A percentile compares a stretch with the other conserved stretches of the same genome.
These are phyloP conservation scores for Endothia cerciana DNA, from an alignment of 2,329 filamentous ascomycete genomes.

Conservation along the genomic window DNA sequence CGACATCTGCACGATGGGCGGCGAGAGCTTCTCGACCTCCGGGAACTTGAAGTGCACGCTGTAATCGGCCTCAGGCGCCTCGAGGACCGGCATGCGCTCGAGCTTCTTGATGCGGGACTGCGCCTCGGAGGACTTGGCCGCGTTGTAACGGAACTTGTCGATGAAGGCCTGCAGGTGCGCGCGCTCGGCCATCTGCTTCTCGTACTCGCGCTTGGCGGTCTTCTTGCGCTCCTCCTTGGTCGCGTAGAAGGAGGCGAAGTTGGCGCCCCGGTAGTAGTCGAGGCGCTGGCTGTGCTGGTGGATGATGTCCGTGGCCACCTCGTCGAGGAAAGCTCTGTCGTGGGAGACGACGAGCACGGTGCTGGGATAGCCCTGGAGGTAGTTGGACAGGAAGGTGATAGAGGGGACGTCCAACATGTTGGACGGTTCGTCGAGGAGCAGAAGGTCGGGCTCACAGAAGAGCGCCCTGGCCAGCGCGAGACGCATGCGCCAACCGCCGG, in stretches of 20 bases:
- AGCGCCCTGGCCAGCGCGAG: conserved; percentile 90
- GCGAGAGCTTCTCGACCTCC: conserved; percentile 95
- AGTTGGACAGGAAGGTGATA: conserved; percentile 95
- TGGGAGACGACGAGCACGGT: conserved; percentile 96
- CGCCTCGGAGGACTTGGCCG: conserved; percentile 96
- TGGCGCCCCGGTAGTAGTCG: conserved; percentile 97
- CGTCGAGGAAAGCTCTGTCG: conserved; percentile 98
- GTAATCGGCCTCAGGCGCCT: conserved; percentile 91
- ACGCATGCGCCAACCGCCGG: conserved; percentile 99
- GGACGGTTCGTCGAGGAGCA: conserved; percentile 97
- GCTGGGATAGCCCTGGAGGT: conserved; percentile 91
- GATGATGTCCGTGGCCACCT: conserved; percentile 98
- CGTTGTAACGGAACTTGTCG: conserved; percentile 99
- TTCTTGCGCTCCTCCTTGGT: conserved; percentile 97
- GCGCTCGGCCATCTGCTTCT: conserved; percentile 94
- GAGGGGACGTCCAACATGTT: conserved; percentile 99
- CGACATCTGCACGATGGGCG: conserved; percentile 97
- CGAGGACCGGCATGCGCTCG: conserved; percentile 92
- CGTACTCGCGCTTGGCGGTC: conserved; percentile 94
- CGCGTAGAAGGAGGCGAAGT: conserved; percentile 96
- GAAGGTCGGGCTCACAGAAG: conserved; percentile 95
- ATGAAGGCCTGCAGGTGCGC: conserved; percentile 97
- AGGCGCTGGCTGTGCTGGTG: conserved; percentile 96
- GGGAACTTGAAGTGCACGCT: conserved; percentile 97
- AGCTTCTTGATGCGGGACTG: conserved; percentile 99